A percentile compares a stretch with the other conserved stretches of the same genome.
Evolutionary conservation across 1,284 basidiomycete genomes (phyloP).

Genomic region (Coriolopsis trogii): DNA sequence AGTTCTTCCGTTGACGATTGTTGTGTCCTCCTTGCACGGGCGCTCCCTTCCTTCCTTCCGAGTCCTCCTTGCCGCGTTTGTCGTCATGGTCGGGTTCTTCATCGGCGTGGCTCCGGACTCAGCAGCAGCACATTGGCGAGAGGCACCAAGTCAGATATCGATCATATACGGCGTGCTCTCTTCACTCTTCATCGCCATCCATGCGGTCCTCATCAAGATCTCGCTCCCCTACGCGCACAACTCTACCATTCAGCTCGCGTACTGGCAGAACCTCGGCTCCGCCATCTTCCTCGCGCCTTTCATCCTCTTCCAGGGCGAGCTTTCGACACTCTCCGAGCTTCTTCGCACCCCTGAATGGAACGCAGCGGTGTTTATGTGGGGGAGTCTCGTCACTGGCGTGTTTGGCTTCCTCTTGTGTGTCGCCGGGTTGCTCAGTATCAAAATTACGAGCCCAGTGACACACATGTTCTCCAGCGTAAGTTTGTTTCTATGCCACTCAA

Average conservation of each 20-base stretch:
- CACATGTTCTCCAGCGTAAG: slow-evolving; percentile 78
- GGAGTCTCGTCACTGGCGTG: slow-evolving; percentile 65
- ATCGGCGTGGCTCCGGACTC: slow-evolving; percentile 58
- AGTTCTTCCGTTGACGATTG: slow-evolving; percentile 75
- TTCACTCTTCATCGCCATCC: slow-evolving; percentile 72
- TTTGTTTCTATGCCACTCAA: slow-evolving; percentile 21
- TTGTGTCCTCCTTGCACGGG: slow-evolving; percentile 57
- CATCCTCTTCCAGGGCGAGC: slow-evolving; percentile 60
- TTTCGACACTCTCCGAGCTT: slow-evolving; percentile 42
- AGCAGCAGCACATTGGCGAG: slow-evolving; percentile 27
- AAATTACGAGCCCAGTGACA: slow-evolving; percentile 72
- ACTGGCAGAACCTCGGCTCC: slow-evolving; percentile 75
- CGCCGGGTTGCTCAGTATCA: slow-evolving; percentile 71
- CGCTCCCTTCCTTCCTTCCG: slow-evolving; percentile 48
- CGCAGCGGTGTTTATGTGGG: slow-evolving; percentile 59
- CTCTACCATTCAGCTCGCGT: slow-evolving; percentile 71
- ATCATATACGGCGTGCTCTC: slow-evolving; percentile 71
- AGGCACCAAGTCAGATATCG: slow-evolving; percentile 54
- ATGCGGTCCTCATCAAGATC: slow-evolving; percentile 73
- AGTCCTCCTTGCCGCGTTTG: slow-evolving; percentile 54
- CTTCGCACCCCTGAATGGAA: slow-evolving; percentile 47
- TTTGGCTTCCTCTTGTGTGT: slow-evolving; percentile 76
- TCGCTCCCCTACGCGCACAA: slow-evolving; percentile 68
- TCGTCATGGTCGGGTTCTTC: slow-evolving; percentile 67
- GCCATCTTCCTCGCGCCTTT: slow-evolving; percentile 65